These are phyloP conservation scores for Quercus cerris DNA, from an alignment of 306 rosid genomes.

Conservation along the genomic window DNA sequence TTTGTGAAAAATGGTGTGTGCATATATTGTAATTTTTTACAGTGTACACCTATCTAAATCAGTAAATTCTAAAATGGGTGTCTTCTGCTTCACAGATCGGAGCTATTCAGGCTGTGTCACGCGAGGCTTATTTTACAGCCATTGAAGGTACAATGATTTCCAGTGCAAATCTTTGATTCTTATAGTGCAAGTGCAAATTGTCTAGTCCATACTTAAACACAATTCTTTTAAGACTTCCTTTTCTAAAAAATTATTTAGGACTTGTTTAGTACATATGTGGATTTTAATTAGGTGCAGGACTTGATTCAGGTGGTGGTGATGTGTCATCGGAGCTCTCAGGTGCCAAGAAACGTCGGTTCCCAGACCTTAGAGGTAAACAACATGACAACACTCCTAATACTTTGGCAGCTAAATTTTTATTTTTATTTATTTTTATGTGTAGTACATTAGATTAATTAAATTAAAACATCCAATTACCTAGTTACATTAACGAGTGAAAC, in stretches of 20 bases:
- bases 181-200: neutral
- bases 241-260: too few species aligned
- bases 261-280: too few species aligned
- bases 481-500: too few species aligned
- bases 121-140: conserved; percentile 76
- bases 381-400: too few species aligned
- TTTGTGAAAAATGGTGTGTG: too few species aligned
- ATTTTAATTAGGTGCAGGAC: conserved; percentile 30
- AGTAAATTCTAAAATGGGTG: neutral
- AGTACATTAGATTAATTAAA: too few species aligned
- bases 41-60: neutral
- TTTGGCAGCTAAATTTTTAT: too few species aligned
- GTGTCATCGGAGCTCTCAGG: conserved; percentile 41
- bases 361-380: conserved; percentile 57
- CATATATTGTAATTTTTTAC: too few species aligned
- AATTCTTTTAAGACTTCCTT: too few species aligned
- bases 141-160: conserved; percentile 42
- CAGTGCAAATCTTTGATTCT: neutral
- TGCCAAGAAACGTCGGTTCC: conserved; percentile 44
- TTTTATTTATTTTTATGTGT: too few species aligned
- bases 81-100: conserved; percentile 53
- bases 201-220: too few species aligned
- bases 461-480: too few species aligned
- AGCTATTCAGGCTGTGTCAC: conserved; percentile 76
- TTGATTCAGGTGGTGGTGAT: conserved; percentile 35